These are phyloP conservation scores for Solanum chiquidenum DNA, from an alignment of 257 asterid genomes.

Conservation along the genomic window DNA sequence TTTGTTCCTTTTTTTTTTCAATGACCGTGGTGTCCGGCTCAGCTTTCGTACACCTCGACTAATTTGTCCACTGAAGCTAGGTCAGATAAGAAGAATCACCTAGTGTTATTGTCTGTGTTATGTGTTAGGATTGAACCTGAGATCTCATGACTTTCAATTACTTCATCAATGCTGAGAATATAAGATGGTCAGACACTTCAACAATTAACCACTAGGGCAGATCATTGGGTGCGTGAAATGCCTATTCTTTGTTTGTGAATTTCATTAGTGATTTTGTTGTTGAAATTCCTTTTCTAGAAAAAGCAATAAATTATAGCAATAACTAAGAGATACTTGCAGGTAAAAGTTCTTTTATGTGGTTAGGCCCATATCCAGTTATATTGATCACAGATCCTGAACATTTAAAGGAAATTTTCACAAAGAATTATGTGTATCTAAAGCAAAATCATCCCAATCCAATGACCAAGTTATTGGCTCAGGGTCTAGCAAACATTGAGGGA, in stretches of 20 bases:
- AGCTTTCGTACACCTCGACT: too few species aligned
- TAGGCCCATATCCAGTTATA: conserved; percentile 38
- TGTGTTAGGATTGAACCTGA: too few species aligned
- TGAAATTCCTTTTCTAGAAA: not conserved
- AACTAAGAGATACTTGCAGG: conserved; percentile 17
- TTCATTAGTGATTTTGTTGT: not conserved
- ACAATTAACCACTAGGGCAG: too few species aligned
- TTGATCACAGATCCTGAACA: conserved; percentile 32
- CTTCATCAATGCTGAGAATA: too few species aligned
- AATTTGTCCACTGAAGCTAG: too few species aligned
- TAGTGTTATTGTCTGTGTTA: too few species aligned
- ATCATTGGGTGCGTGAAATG: not conserved
- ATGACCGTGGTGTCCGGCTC: too few species aligned
- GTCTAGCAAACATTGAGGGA: conserved; percentile 18
- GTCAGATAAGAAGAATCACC: too few species aligned
- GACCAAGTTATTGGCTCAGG: conserved; percentile 18
- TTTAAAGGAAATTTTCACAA: conserved; percentile 33
- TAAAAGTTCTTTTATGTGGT: conserved; percentile 29
- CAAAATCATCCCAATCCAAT: conserved; percentile 23
- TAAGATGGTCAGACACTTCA: too few species aligned
- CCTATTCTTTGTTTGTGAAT: not conserved
- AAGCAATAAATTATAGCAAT: not conserved
- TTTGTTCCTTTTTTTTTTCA: too few species aligned
- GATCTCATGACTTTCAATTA: too few species aligned
- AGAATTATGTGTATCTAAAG: conserved; percentile 20